phyloP scores from a whole-genome alignment of 306 rosid species.

The Gastrolobium villosum region DNA sequence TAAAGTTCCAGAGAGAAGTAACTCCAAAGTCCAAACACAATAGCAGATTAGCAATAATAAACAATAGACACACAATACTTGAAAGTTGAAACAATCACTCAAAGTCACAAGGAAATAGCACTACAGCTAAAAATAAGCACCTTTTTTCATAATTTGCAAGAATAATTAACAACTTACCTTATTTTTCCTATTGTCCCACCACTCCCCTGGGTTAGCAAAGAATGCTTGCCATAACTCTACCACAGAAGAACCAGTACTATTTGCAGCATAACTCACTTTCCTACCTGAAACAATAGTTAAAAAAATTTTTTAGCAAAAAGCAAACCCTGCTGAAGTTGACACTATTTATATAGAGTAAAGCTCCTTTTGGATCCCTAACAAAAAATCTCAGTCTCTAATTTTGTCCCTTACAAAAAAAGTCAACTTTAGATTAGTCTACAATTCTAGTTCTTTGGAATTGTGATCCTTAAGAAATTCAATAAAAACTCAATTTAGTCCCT shows the following conservation, averaged over 20 bases:
- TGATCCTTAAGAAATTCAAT: no score
- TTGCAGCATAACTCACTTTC: constrained; percentile 55
- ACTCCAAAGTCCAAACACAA: constrained; percentile 32
- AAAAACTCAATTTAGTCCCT: no score
- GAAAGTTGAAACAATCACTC: constrained; percentile 28
- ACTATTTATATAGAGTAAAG: constrained; percentile 16
- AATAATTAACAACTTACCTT: constrained; percentile 45
- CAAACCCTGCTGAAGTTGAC: constrained; percentile 15
- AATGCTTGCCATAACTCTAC: constrained; percentile 85
- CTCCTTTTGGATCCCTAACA: no score
- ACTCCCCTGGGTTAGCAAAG: constrained; percentile 62
- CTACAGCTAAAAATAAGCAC: neutral
- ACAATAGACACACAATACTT: neutral
- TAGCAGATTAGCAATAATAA: constrained; percentile 3
- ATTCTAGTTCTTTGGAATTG: no score
- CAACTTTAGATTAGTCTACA: no score
- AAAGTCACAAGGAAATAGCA: constrained; percentile 29
- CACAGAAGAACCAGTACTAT: constrained; percentile 65
- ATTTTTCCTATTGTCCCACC: constrained; percentile 65
- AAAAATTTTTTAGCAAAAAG: constrained; percentile 12
- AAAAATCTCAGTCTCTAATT: no score
- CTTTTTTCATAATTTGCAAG: neutral
- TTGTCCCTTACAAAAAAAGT: no score
- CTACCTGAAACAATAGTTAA: constrained; percentile 58
- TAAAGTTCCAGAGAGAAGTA: constrained; percentile 17